Conservation (phyloP, 257 asterid species). For the Scutellaria minor region DNA sequence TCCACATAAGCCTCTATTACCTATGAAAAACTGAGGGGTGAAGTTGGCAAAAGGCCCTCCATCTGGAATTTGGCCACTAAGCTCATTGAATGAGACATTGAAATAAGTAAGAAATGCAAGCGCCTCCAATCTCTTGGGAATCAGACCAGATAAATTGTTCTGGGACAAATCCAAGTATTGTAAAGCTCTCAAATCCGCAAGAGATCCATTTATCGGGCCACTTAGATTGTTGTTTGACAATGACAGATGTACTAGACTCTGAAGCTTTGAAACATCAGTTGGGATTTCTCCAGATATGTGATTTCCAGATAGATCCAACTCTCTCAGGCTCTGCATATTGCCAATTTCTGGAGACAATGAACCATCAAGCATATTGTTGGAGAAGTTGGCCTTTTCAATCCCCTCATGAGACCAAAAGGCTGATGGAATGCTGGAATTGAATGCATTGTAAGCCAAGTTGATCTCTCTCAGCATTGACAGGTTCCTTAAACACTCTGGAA, state of each 20-base stretch:
- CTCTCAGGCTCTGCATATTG: not conserved
- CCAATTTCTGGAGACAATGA: not conserved
- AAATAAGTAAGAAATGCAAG: not conserved
- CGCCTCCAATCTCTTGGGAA: not conserved
- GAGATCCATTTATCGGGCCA: not conserved
- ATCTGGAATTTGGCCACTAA: slow-evolving; percentile 13
- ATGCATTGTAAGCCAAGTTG: not conserved
- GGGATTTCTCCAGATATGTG: not conserved
- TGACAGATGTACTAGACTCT: not conserved
- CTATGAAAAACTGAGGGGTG: not conserved
- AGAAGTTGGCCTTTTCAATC: not conserved
- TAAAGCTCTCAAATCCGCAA: not conserved
- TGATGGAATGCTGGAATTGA: not conserved
- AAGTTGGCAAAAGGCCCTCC: slow-evolving; percentile 21
- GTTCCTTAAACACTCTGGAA: not conserved
- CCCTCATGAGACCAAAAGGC: not conserved
- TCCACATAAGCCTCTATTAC: not conserved
- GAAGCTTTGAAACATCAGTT: not conserved
- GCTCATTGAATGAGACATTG: slow-evolving; percentile 23
- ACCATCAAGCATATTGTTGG: not conserved
- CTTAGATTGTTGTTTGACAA: not conserved
- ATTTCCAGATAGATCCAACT: not conserved
- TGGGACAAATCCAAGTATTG: slow-evolving; percentile 7
- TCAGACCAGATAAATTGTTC: slow-evolving; percentile 1
- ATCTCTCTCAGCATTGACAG: not conserved